Conservation (phyloP, 148 eudicot species). For the Beta vulgaris region DNA sequence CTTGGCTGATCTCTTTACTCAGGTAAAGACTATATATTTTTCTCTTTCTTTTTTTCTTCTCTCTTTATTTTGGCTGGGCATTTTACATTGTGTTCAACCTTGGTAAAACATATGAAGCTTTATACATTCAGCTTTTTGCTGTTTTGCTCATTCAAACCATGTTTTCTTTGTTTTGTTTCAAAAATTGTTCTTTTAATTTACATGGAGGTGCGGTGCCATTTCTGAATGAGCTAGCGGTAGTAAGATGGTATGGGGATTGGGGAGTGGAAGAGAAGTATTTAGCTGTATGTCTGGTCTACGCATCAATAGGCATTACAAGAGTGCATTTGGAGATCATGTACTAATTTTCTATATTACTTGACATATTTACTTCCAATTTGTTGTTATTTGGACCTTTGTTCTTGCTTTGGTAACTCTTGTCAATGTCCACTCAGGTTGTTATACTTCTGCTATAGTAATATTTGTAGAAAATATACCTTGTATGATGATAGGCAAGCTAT, state of each 20-base stretch:
- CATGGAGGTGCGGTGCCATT: neutral
- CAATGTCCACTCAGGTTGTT: neutral
- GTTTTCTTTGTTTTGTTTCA: neutral
- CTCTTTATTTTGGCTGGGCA: no score
- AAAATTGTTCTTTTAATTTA: neutral
- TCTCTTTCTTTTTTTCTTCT: neutral
- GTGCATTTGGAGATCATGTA: neutral
- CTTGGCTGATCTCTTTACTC: conserved; percentile 85
- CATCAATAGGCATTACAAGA: neutral
- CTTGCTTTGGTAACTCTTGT: conserved; percentile 1
- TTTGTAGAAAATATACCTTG: neutral
- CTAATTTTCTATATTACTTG: neutral
- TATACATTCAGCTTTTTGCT: no score
- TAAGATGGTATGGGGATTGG: neutral
- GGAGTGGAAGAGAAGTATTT: neutral
- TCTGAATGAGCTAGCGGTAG: neutral
- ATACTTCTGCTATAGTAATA: neutral
- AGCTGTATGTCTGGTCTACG: neutral
- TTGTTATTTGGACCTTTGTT: neutral
- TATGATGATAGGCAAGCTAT: neutral
- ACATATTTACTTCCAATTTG: neutral
- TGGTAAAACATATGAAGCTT: no score
- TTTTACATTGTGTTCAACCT: neutral
- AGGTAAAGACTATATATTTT: conserved; percentile 37
- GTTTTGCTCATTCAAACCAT: neutral